Percentiles rank a stretch among this genome's conserved stretches.
Evolutionary conservation across 2,329 filamentous ascomycete genomes (phyloP).

Genomic region (Sarocladium strictum): DNA sequence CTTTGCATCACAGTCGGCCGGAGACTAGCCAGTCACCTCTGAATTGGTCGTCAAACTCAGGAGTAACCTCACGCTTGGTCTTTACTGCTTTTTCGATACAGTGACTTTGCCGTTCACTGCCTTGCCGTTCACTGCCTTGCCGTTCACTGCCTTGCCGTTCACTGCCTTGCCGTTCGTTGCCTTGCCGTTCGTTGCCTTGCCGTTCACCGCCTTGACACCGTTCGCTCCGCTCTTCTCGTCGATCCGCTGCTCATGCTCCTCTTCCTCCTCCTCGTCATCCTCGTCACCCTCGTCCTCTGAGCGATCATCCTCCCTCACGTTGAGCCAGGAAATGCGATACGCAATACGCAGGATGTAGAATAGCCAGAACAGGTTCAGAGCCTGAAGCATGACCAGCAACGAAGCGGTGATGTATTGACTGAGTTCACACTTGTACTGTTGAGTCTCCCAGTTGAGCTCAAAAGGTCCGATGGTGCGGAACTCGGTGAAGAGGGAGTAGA

Average conservation of each 20-base stretch:
- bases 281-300: constrained; percentile 64
- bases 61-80: too few species aligned
- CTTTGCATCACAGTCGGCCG: too few species aligned
- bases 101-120: constrained; percentile 13
- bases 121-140: constrained; percentile 15
- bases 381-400: constrained; percentile 63
- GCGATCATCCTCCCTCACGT: constrained; percentile 61
- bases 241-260: constrained; percentile 23
- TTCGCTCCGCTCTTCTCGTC: constrained; percentile 18
- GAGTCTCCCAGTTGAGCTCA: constrained; percentile 67
- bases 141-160: constrained; percentile 13
- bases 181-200: constrained; percentile 15
- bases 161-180: constrained; percentile 13
- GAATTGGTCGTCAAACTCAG: too few species aligned
- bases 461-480: constrained; percentile 70
- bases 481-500: constrained; percentile 69
- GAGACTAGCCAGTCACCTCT: too few species aligned
- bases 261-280: constrained; percentile 38
- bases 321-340: constrained; percentile 60
- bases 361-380: constrained; percentile 77
- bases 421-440: constrained; percentile 72
- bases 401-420: constrained; percentile 60
- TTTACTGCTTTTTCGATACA: constrained; percentile 7
- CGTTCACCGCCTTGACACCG: constrained; percentile 11
- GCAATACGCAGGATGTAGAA: constrained; percentile 72